These are phyloP conservation scores for Opeltia flavorubescens DNA, from an alignment of 495 filamentous ascomycete genomes.

Conservation along the genomic window DNA sequence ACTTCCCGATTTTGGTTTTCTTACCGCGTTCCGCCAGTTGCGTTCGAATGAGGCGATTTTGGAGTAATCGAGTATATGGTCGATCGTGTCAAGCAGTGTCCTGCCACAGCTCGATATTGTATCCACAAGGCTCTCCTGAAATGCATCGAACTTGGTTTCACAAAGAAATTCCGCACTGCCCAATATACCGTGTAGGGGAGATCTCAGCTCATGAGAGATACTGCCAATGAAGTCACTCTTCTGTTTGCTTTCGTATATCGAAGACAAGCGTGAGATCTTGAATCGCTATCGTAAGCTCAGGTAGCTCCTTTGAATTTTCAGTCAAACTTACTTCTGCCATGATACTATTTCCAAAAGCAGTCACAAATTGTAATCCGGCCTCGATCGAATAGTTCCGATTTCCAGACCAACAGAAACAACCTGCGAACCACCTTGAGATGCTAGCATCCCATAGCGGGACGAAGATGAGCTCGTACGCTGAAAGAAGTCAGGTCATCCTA, in stretches of 20 bases:
- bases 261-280: slow-evolving; percentile 35
- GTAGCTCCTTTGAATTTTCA: too few relatives aligned
- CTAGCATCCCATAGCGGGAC: slow-evolving; percentile 56
- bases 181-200: slow-evolving; percentile 63
- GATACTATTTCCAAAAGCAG: slow-evolving; percentile 47
- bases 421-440: slow-evolving; percentile 53
- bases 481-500: slow-evolving; percentile 1
- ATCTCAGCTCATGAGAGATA: slow-evolving; percentile 66
- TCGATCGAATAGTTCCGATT: slow-evolving; percentile 25
- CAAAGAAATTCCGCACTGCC: slow-evolving; percentile 54
- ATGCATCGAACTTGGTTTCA: slow-evolving; percentile 32
- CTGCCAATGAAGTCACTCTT: slow-evolving; percentile 62
- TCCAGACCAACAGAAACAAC: slow-evolving; percentile 44
- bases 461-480: slow-evolving; percentile 13
- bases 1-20: slow-evolving; percentile 2
- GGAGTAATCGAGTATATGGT: slow-evolving; percentile 56
- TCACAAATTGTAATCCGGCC: slow-evolving; percentile 36
- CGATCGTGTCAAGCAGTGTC: slow-evolving; percentile 60
- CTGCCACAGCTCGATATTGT: slow-evolving; percentile 63
- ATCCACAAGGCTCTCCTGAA: slow-evolving; percentile 51
- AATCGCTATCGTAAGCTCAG: too few relatives aligned
- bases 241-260: slow-evolving; percentile 25
- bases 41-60: slow-evolving; percentile 48
- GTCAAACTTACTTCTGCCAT: slow-evolving; percentile 39
- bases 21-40: slow-evolving; percentile 14